A percentile compares a stretch with the other conserved stretches of the same genome.
These are phyloP conservation scores for Chimonanthus salicifolius DNA, from an alignment of 164 flowering plant species.

Conservation along the genomic window DNA sequence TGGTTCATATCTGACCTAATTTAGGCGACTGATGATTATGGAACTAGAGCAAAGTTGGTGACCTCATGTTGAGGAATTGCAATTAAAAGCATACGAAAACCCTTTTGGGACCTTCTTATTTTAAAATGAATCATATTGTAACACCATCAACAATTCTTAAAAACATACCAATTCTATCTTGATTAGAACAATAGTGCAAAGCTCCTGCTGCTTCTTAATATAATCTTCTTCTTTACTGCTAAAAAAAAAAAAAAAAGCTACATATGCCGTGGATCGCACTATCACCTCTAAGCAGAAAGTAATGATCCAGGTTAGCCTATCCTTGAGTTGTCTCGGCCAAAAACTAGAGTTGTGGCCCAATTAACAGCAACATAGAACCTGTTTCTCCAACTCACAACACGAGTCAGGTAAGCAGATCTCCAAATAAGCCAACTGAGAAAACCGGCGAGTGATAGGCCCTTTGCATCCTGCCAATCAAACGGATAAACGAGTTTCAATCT, in stretches of 20 bases:
- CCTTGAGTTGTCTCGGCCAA: conserved; percentile 64
- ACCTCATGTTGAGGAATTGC: no score
- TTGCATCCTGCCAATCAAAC: conserved; percentile 45
- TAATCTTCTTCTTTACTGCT: no score
- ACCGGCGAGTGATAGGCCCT: conserved; percentile 67
- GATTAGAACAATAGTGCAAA: no score
- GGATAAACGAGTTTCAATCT: background rate
- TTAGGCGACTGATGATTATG: no score
- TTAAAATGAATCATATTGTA: no score
- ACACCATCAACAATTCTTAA: no score
- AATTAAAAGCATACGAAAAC: no score
- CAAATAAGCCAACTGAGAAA: conserved; percentile 74
- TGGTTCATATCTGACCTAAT: no score
- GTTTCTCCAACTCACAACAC: conserved; percentile 88
- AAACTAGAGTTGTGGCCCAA: conserved; percentile 82
- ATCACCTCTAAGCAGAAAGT: background rate
- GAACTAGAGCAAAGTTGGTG: no score
- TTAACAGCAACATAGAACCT: conserved; percentile 78
- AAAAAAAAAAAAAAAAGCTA: background rate
- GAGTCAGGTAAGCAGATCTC: conserved; percentile 84
- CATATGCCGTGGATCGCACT: background rate
- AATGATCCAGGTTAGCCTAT: conserved; percentile 30
- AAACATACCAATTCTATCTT: no score
- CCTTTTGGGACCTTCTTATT: no score
- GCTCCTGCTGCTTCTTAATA: background rate